Evolutionary conservation across 495 filamentous ascomycete genomes (phyloP).

Genomic region (Aspergillus cavernicola): DNA sequence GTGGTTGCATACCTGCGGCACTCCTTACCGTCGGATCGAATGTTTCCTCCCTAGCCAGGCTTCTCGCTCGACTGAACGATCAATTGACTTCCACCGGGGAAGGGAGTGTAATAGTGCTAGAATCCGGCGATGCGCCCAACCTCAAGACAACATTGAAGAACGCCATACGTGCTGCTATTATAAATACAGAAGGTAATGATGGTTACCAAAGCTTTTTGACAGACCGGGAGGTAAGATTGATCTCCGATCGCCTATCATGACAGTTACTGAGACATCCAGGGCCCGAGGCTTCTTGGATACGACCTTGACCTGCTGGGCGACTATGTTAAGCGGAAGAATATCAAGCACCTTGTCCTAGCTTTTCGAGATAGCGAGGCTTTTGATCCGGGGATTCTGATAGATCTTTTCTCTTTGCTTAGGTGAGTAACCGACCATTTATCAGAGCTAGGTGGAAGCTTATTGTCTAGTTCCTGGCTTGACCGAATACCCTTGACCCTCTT

Average conservation of each 20-base stretch:
- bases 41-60: constrained; percentile 67
- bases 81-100: constrained; percentile 43
- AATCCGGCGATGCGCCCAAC: constrained; percentile 75
- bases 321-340: constrained; percentile 52
- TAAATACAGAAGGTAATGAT: constrained; percentile 49
- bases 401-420: constrained; percentile 76
- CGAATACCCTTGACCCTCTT: constrained; percentile 87
- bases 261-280: constrained; percentile 34
- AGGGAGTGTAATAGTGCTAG: constrained; percentile 62
- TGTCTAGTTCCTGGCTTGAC: constrained; percentile 71
- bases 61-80: constrained; percentile 64
- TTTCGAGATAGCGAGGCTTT: constrained; percentile 94
- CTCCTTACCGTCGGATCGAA: constrained; percentile 86
- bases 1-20: constrained; percentile 65
- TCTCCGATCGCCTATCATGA: not conserved
- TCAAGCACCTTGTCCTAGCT: constrained; percentile 65
- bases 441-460: not conserved
- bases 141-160: constrained; percentile 79
- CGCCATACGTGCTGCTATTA: constrained; percentile 68
- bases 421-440: constrained; percentile 30
- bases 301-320: constrained; percentile 79
- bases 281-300: constrained; percentile 77
- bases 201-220: constrained; percentile 43
- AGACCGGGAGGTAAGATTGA: constrained; percentile 49
- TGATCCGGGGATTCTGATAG: constrained; percentile 70